These are phyloP conservation scores for Penicillium expansum DNA, from an alignment of 2,329 filamentous ascomycete genomes.

Conservation along the genomic window DNA sequence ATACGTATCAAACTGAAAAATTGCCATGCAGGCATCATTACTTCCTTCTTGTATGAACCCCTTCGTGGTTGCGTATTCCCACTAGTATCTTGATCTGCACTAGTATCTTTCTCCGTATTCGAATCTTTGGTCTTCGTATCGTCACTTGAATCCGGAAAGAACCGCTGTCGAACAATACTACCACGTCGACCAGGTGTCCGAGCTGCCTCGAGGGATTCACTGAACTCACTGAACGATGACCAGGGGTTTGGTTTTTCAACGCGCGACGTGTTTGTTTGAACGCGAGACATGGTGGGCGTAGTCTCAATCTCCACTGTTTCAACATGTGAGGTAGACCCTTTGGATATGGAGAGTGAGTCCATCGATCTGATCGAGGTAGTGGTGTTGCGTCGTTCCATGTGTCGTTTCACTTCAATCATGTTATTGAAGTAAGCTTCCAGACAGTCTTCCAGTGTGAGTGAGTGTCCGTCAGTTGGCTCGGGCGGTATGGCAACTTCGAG, in stretches of 20 bases:
- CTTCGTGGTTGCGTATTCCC: constrained; percentile 29
- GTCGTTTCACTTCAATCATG: constrained; percentile 80
- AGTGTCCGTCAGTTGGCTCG: constrained; percentile 62
- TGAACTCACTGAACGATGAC: constrained; percentile 28
- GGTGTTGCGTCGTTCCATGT: constrained; percentile 63
- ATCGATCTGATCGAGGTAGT: constrained; percentile 45
- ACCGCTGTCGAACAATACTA: constrained; percentile 47
- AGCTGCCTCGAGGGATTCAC: constrained; percentile 23
- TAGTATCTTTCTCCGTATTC: constrained; percentile 29
- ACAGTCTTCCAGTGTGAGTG: constrained; percentile 82
- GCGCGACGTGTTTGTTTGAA: constrained; percentile 23
- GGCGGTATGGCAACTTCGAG: constrained; percentile 87
- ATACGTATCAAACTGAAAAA: constrained; percentile 90
- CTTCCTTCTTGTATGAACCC: constrained; percentile 65
- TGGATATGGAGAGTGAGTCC: constrained; percentile 35
- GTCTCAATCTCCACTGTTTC: constrained; percentile 45
- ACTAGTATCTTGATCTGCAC: constrained; percentile 29
- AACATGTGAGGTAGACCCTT: constrained; percentile 40
- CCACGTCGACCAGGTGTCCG: constrained; percentile 29
- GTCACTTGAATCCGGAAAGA: constrained; percentile 45
- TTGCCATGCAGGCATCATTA: constrained; percentile 95
- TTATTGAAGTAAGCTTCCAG: constrained; percentile 95
- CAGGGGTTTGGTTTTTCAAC: constrained; percentile 25
- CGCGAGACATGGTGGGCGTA: constrained; percentile 37
- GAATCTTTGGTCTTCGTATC: constrained; percentile 18